Evolutionary conservation across 2,329 filamentous ascomycete species (phyloP).

Genomic region (Ceratocystis lukuohia): DNA sequence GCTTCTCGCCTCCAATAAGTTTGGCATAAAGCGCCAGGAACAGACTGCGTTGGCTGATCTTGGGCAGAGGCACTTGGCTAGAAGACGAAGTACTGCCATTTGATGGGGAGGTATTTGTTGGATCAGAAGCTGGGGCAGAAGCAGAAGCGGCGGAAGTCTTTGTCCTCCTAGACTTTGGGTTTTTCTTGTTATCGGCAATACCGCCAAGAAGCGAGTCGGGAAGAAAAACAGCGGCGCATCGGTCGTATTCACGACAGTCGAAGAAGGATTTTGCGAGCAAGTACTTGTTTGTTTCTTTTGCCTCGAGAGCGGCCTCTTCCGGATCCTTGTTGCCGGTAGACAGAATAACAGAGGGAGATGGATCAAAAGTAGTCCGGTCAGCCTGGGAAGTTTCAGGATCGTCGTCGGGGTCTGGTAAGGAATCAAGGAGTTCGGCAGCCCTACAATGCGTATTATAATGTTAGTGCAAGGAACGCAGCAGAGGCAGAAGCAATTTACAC

Average conservation of each 20-base stretch:
- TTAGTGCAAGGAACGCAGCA: background rate
- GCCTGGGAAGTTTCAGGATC: conserved; percentile 35
- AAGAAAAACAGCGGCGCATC: conserved; percentile 78
- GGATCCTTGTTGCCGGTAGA: conserved; percentile 47
- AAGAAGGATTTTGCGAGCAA: conserved; percentile 88
- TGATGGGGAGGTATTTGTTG: conserved; percentile 22
- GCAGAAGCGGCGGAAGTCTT: background rate
- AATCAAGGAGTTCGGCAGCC: conserved; percentile 86
- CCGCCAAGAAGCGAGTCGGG: conserved; percentile 65
- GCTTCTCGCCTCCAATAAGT: conserved; percentile 85
- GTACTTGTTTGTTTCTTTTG: conserved; percentile 67
- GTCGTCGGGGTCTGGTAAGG: conserved; percentile 52
- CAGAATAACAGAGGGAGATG: conserved; percentile 32
- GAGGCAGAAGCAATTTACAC: background rate
- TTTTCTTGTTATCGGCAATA: conserved; percentile 40
- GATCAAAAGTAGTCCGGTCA: conserved; percentile 28
- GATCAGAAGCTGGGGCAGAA: background rate
- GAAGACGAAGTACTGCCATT: conserved; percentile 19
- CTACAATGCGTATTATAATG: conserved; percentile 33
- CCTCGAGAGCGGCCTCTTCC: conserved; percentile 61
- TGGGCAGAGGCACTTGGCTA: conserved; percentile 31
- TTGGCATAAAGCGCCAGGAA: conserved; percentile 90
- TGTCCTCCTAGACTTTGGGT: conserved; percentile 25
- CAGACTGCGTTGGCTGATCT: conserved; percentile 75
- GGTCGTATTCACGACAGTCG: conserved; percentile 88